phyloP scores from a whole-genome alignment of 768 basidiomycete species.

The Chalciporus sphaerocephalus region DNA sequence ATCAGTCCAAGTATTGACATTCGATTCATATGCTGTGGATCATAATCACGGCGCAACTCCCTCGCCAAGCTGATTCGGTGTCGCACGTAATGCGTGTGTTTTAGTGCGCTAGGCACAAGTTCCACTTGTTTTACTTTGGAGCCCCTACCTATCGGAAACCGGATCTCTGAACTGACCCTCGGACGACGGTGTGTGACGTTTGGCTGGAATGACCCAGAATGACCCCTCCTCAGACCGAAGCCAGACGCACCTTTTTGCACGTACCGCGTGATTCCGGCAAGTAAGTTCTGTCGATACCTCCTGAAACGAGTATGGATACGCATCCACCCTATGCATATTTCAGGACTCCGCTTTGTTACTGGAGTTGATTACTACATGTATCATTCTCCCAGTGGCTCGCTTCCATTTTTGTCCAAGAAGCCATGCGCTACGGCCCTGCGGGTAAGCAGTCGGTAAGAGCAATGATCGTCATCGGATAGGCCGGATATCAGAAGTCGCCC shows the following conservation, averaged over 20 bases:
- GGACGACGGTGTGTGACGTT: not conserved
- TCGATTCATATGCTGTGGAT: not conserved
- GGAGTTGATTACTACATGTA: conserved; percentile 7
- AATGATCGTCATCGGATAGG: conserved; percentile 15
- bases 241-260: conserved; percentile 1
- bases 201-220: too few species aligned
- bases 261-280: conserved; percentile 27
- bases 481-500: conserved; percentile 13
- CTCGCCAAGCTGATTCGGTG: conserved; percentile 9
- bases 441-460: conserved; percentile 7
- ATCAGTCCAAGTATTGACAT: not conserved
- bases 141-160: conserved; percentile 10
- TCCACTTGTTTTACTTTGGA: not conserved
- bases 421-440: not conserved
- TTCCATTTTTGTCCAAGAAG: conserved; percentile 20
- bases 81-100: conserved; percentile 8
- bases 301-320: conserved; percentile 28
- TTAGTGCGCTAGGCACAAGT: conserved; percentile 8
- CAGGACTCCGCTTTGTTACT: conserved; percentile 14
- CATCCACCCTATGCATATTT: conserved; percentile 12
- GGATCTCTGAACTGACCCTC: conserved; percentile 13
- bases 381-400: conserved; percentile 2
- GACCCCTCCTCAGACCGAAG: not conserved
- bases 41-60: not conserved
- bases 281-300: conserved; percentile 18